Base-by-base conservation (phyloP, 352 stramenopile species). In the Globisporangium sylvaticum region DNA sequence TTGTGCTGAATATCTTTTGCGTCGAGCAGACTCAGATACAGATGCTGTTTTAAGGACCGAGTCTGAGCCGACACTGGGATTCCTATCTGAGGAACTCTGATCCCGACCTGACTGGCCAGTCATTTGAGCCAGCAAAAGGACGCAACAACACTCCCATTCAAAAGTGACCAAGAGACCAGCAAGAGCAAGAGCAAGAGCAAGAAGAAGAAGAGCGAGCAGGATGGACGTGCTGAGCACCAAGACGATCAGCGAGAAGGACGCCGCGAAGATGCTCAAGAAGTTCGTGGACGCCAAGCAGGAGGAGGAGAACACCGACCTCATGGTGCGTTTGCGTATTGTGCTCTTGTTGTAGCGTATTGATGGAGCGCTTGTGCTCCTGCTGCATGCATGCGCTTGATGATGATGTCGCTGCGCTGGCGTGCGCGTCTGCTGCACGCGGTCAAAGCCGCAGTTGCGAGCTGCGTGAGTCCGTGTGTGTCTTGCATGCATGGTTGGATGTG, bases 141-240 rank as follows among this genome's bases (percentile, higher is more conserved):
- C 64, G 61, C 20, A 34, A 44, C 37, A 14, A 37, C 4, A 37
- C 12, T 44, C 37, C 37, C 37, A 44, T 44, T 44, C 37, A 44
- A 44, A 18, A 44, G 14, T 4, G 14, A 4, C 37, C 12, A 44
- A 5, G 15, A 48, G 4, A n/a, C 29, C 4, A 37, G 5, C 14
- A 12, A 58, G 39, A 12, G n/a, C n/a, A 39, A 59, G 37, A 59
- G 15, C 14, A 37, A n/a, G n/a, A n/a, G 24, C 25, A 39, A 55
- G 24, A 32, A 15, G 31, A 18, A 48, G 10, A 48, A 46, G 8
- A 52, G 12, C 15, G 27, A 58, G 53, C 55, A 29, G 14, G 32
- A 92, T 92, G 84, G 79, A 92, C 48, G 82, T 92, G 73, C 70
- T 91, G 57, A 80, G 80, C 63, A 81, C 76, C 53, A 88, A 77